Evolutionary conservation across 331 rosid genomes (phyloP), one percentile per base, ranked within the genome.

Genomic region (Prunus yedoensis): DNA sequence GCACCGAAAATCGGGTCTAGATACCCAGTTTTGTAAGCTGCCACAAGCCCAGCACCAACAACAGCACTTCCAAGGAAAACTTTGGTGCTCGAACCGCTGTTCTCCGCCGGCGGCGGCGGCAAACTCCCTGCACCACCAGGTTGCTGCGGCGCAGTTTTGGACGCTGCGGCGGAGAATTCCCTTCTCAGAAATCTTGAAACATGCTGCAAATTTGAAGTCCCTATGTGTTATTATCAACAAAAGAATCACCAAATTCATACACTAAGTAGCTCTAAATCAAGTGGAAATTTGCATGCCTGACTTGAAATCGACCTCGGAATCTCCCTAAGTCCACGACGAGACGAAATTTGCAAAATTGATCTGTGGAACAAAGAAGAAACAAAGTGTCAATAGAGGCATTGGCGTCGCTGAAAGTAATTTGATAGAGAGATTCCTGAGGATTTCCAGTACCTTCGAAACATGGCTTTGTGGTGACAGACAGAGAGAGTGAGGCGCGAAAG

Each of bases 11-110:
- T 77, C 66, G 83, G 82, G 75, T 89, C 91, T 52, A 92, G 71
- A 82, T 76, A 88, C 66, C 99, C 97, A 46, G 88, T 75, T 71
- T 85, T 89, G 82, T 90, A 91, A 66, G 93, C 91, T 38, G 87
- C 88, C 38, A 87, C 59, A 82, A 89, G 80, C 52, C 92, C 91
- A 77, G 90, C 91, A 49, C 96, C 89, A 64, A 90, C 32, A 80
- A 84, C 90, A 62, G 83, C 89, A 78, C 91, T 63, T 79, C 97
- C 96, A 73, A 94, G 11, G 25, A 88, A 57, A 81, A 87, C 54
- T 80, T 86, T 91, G 23, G 90, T 58, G 21, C 46, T 32, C 49
- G 89, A 79, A 69, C 80, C 81, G 52, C 78, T 77, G 25, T 91
- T 77, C 63, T 83, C 80, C 6, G 38, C 0, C 17, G 17, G 69